Base-by-base conservation (phyloP, 768 basidiomycete genomes). In the Mycena indigotica region DNA sequence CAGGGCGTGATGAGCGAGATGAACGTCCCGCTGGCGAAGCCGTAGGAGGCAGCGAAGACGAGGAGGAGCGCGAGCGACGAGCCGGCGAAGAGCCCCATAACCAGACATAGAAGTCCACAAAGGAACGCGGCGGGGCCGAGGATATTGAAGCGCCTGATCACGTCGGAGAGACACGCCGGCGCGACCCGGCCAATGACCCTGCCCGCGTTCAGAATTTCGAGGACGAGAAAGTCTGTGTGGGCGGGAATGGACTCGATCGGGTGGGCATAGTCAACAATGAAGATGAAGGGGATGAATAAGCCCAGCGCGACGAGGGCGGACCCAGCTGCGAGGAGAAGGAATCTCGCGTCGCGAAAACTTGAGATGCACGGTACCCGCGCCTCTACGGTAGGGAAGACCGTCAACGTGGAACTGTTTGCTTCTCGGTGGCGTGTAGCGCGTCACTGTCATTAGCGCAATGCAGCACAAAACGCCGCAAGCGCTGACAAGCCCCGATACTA, bases 171-270 rank as follows among this genome's bases (percentile, higher is more conserved):
- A 63, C 79, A 80, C 0, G 86, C 81, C 4, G 88, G 88, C 1
- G 78, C 77, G 46, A 89, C 71, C 24, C 88, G 86, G 15, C 88
- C 88, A 21, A 85, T 60, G 28, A 88, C 74, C 1, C 86, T 81
- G 3, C 86, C 88, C 0, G 81, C 86, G 66, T 89, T 90, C 77
- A 91, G 78, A 44, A 84, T 77, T 0, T 87, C 83, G n/a, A 89
- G 77, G 6, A 86, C 77, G 62, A 79, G 79, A 71, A 86, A 83
- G 0, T 48, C 46, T 23, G 71, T 73, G 44, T 71, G 55, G 5
- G 75, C 50, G 1, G 77, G 57, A 40, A 81, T 70, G 5, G 46
- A 6, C 46, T 66, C 70, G 56, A 79, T 70, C 38, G 76, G 77
- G 53, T 75, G 73, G 19, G 86, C 74, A 67, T 84, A 88, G 50